Conservation (phyloP, 2,329 filamentous ascomycete species). For the Pyricularia sp. region DNA sequence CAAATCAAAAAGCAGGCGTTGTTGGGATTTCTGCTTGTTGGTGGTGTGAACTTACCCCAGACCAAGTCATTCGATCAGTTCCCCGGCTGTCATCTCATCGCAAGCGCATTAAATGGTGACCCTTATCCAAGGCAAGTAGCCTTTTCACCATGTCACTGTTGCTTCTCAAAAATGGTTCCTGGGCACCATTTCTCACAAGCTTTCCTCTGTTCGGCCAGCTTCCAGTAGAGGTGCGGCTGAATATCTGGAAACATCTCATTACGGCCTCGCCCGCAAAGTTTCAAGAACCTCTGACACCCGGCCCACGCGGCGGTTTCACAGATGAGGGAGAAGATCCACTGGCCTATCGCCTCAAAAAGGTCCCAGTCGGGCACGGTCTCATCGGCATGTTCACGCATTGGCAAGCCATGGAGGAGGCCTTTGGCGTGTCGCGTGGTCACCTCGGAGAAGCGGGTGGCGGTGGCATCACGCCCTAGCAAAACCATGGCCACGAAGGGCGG, state of each 20-base stretch:
- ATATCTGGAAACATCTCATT: slow-evolving; percentile 10
- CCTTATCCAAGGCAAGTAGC: too few species aligned
- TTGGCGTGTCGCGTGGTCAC: neutral
- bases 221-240: slow-evolving; percentile 14
- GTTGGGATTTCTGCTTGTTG: too few species aligned
- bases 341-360: neutral
- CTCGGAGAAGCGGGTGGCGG: neutral
- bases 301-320: neutral
- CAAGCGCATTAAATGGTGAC: too few species aligned
- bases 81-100: too few species aligned
- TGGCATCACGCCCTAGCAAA: neutral
- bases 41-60: too few species aligned
- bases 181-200: neutral
- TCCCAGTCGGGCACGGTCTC: neutral
- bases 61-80: too few species aligned
- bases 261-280: neutral
- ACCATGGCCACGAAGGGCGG: neutral
- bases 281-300: neutral
- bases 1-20: too few species aligned
- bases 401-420: neutral
- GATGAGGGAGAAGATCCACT: neutral
- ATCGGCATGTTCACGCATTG: neutral
- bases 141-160: neutral
- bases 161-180: neutral
- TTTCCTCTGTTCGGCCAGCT: slow-evolving; percentile 11